phyloP scores from a whole-genome alignment of 768 basidiomycete species.

The Hygrophorus pudorinus region DNA sequence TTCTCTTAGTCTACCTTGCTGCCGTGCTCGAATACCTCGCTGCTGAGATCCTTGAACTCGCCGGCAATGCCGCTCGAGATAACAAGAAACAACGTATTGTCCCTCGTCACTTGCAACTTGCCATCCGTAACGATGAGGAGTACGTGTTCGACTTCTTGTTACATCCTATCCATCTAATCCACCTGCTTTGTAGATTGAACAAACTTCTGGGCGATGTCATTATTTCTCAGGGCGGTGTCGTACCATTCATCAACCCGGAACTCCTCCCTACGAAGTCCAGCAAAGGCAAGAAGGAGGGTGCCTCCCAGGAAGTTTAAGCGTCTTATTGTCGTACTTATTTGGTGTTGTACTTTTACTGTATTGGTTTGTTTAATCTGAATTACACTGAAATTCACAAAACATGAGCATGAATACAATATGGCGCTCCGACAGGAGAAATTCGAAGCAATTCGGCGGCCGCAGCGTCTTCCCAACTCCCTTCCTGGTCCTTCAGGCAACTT shows the following conservation, averaged over 20 bases:
- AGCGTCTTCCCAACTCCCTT: too few relatives aligned
- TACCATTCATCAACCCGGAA: constrained; percentile 10
- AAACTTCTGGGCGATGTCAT: constrained; percentile 51
- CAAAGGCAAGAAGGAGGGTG: constrained; percentile 6
- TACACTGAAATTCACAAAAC: too few relatives aligned
- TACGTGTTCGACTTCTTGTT: too few relatives aligned
- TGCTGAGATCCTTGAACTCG: constrained; percentile 81
- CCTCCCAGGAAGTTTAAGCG: constrained; percentile 7
- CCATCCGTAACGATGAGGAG: constrained; percentile 73
- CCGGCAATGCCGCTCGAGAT: constrained; percentile 70
- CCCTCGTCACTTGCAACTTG: constrained; percentile 75
- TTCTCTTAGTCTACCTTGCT: constrained; percentile 58
- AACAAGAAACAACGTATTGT: constrained; percentile 80
- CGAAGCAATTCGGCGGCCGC: too few relatives aligned
- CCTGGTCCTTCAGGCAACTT: too few relatives aligned
- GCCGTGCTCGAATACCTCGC: constrained; percentile 82
- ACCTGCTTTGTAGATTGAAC: constrained; percentile 31
- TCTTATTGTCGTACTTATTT: background rate
- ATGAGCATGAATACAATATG: too few relatives aligned
- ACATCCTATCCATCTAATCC: too few relatives aligned
- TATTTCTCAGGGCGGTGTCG: constrained; percentile 73
- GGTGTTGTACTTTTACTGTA: background rate
- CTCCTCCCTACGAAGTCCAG: constrained; percentile 7
- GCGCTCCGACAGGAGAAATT: too few relatives aligned
- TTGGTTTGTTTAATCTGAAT: background rate